phyloP scores from a whole-genome alignment of 2,329 filamentous ascomycete species.

The Paraconiothyrium sp. region DNA sequence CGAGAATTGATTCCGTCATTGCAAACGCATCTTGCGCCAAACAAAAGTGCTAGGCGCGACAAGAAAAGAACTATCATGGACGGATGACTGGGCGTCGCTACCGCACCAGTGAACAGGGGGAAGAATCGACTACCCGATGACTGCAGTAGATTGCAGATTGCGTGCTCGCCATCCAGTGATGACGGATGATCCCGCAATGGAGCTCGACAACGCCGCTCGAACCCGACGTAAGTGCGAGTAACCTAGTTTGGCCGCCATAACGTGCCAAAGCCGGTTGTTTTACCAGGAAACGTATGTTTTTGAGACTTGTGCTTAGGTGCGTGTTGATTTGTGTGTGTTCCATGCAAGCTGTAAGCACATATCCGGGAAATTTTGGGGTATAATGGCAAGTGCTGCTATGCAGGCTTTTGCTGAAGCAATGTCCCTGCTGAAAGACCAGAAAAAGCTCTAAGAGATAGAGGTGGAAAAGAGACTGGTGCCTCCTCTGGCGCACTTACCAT shows the following conservation, averaged over 20 bases:
- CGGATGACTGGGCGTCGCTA: neutral
- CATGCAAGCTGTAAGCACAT: neutral
- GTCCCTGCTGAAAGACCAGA: too few relatives aligned
- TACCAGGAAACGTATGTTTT: too few relatives aligned
- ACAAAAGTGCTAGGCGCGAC: neutral
- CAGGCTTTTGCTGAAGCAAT: too few relatives aligned
- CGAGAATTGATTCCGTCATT: neutral
- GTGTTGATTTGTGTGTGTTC: neutral
- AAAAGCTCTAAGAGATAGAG: too few relatives aligned
- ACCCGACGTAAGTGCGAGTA: neutral
- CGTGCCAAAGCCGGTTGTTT: too few relatives aligned
- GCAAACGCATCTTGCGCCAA: neutral
- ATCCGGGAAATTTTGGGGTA: too few relatives aligned
- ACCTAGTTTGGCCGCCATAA: neutral
- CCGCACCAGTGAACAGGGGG: neutral
- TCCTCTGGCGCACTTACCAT: too few relatives aligned
- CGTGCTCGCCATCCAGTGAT: conserved; percentile 2
- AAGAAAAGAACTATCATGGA: neutral
- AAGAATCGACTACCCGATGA: neutral
- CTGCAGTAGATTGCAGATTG: conserved; percentile 6
- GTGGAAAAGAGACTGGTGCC: too few relatives aligned
- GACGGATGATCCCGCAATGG: neutral
- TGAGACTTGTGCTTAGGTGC: too few relatives aligned
- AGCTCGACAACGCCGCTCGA: neutral
- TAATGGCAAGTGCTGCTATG: too few relatives aligned